Percentiles rank a stretch among this genome's conserved stretches.
phyloP scores from a whole-genome alignment of 2,329 filamentous ascomycete genomes.

The Diaporthe ampelina region DNA sequence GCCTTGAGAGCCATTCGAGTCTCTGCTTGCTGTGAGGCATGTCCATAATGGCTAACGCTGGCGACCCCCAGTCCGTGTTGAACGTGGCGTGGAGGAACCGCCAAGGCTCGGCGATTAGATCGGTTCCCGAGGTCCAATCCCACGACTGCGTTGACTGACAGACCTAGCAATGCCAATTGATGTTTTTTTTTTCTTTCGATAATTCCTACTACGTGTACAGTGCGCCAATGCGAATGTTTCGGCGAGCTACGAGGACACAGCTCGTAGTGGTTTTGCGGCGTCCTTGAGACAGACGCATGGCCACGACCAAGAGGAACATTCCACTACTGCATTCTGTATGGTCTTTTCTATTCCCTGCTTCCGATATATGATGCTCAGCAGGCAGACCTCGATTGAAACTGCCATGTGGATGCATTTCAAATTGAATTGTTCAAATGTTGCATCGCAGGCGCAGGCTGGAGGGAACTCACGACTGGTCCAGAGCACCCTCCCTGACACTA shows the following conservation, averaged over 20 bases:
- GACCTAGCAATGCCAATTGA: not conserved
- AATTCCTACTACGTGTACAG: not conserved
- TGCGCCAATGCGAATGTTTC: not conserved
- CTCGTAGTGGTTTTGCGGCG: not conserved
- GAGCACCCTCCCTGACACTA: not conserved
- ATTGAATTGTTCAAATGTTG: not conserved
- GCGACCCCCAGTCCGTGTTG: not conserved
- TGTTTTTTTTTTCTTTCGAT: too few relatives aligned
- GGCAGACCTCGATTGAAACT: not conserved
- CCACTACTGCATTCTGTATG: not conserved
- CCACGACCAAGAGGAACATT: not conserved
- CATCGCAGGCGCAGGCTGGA: not conserved
- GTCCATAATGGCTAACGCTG: too few relatives aligned
- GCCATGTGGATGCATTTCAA: not conserved
- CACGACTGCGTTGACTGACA: not conserved
- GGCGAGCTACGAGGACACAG: not conserved
- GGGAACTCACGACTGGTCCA: not conserved
- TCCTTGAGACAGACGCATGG: not conserved
- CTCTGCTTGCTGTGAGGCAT: not conserved
- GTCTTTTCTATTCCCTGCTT: not conserved
- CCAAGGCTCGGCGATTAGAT: conserved; percentile 32
- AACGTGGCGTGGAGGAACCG: not conserved
- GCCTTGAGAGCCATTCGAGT: not conserved
- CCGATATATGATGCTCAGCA: not conserved
- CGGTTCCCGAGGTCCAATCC: conserved; percentile 26